A percentile compares a stretch with the other conserved stretches of the same genome.
These are phyloP conservation scores for Picochlorum sp. DNA, from an alignment of 139 green algal genomes.

Conservation along the genomic window DNA sequence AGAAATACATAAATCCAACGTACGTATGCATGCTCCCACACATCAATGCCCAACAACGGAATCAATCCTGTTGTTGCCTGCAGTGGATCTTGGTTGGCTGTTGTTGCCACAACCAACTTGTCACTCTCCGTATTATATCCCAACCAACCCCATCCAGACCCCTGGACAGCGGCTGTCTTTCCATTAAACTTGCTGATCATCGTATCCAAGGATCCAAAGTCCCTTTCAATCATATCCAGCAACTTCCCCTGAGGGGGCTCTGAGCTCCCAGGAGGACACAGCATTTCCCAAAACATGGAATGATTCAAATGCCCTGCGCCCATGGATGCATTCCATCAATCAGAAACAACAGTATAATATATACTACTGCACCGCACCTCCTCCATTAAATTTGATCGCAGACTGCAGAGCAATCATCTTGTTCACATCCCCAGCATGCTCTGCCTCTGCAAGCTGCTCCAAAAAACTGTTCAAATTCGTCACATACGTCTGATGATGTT, in stretches of 20 bases:
- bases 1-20: no score
- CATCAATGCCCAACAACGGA: slow-evolving; percentile 89
- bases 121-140: slow-evolving; percentile 67
- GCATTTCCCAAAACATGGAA: slow-evolving; percentile 93
- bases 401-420: slow-evolving; percentile 75
- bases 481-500: slow-evolving; percentile 90
- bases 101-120: slow-evolving; percentile 66
- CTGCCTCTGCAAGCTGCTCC: slow-evolving; percentile 65
- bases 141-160: slow-evolving; percentile 94
- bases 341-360: not conserved
- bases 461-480: slow-evolving; percentile 75
- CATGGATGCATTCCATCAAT: not conserved
- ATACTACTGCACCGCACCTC: slow-evolving; percentile 41
- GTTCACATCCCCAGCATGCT: slow-evolving; percentile 61
- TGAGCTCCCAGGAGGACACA: slow-evolving; percentile 74
- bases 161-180: slow-evolving; percentile 75
- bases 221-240: slow-evolving; percentile 60
- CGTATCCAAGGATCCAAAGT: slow-evolving; percentile 83
- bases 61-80: slow-evolving; percentile 42
- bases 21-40: slow-evolving; percentile 80
- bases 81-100: slow-evolving; percentile 84
- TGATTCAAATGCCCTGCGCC: slow-evolving; percentile 92
- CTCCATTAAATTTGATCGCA: slow-evolving; percentile 94
- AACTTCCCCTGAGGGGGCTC: slow-evolving; percentile 65
- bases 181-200: slow-evolving; percentile 71